Evolutionary conservation across 73 alveolate genomes (phyloP).

Genomic region (Tetrahymena thermophila): DNA sequence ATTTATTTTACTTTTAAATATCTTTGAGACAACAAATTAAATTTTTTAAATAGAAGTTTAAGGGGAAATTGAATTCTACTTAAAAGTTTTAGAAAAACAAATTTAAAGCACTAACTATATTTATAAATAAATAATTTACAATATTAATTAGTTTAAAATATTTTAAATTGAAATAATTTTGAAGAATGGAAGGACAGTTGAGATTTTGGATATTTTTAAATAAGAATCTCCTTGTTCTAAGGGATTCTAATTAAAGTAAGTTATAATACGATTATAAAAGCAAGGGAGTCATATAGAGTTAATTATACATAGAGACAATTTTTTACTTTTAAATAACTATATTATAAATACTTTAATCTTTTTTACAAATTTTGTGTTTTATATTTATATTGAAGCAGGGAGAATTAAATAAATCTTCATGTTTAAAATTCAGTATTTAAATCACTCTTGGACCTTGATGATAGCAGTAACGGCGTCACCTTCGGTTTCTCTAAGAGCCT

Average conservation of each 20-base stretch:
- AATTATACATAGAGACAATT: neutral
- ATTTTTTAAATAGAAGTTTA: neutral
- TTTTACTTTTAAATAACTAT: neutral
- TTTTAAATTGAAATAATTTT: neutral
- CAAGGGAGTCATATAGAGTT: neutral
- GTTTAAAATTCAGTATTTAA: neutral
- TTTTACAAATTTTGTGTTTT: neutral
- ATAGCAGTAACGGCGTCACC: slow-evolving; percentile 94
- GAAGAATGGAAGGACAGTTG: neutral
- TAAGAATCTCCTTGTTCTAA: neutral
- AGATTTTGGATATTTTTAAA: neutral
- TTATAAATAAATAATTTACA: no score
- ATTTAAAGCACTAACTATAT: neutral
- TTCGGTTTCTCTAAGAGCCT: slow-evolving; percentile 87
- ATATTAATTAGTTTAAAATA: neutral
- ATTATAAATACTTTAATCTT: neutral
- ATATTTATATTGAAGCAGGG: neutral
- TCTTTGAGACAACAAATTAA: neutral
- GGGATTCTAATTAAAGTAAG: neutral
- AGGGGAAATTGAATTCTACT: neutral
- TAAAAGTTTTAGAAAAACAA: neutral
- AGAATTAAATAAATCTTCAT: neutral
- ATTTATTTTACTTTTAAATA: no score
- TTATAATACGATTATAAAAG: neutral
- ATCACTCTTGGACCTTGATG: slow-evolving; percentile 15